Evolutionary conservation across 2,329 filamentous ascomycete species (phyloP), one percentile per base, ranked within the genome.

Genomic region (Colletotrichum camelliae): DNA sequence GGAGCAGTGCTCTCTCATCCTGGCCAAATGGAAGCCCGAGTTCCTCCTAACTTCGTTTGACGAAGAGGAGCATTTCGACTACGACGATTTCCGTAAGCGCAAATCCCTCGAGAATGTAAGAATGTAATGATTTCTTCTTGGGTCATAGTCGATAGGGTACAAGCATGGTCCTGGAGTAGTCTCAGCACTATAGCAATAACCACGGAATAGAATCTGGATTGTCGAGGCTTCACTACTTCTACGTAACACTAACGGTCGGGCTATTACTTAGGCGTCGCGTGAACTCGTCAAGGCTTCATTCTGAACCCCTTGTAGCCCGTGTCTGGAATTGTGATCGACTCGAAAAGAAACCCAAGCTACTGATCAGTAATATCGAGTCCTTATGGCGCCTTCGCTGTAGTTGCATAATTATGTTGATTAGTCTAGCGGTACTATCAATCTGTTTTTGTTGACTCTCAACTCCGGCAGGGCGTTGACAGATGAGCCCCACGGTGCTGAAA

Each of bases 401-500:
- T 21, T 37, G 13, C 35, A 15, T 48, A 48, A 48, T 21, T 48
- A 21, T 48, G 18, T 48, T 21, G n/a, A 48, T 48, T 48, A 48
- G 6, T 52, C n/a, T 52, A 52, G 43, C 43, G 3, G 0, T 52
- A 21, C 43, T 52, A 52, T 21, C 43, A 52, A 4, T 52, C 0
- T 52, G 10, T 1, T 52, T 52, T 21, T 0, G n/a, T 13, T 21
- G 4, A 52, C 10, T 24, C 43, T 21, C 1, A 2, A 52, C n/a
- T 13, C n/a, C n/a, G 5, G 43, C n/a, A 0, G 0, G 6, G 1
- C 12, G n/a, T 52, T 52, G 10, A 7, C 6, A 21, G 43, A 13
- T 21, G 3, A 12, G 6, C 43, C n/a, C 5, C 5, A 1, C n/a
- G 2, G 13, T 24, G 0, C 12, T 52, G 5, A 52, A 0, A 52